A percentile compares a stretch with the other conserved stretches of the same genome.
These are phyloP conservation scores for Akanthomyces uredinophilus DNA, from an alignment of 2,329 filamentous ascomycete species.

Conservation along the genomic window DNA sequence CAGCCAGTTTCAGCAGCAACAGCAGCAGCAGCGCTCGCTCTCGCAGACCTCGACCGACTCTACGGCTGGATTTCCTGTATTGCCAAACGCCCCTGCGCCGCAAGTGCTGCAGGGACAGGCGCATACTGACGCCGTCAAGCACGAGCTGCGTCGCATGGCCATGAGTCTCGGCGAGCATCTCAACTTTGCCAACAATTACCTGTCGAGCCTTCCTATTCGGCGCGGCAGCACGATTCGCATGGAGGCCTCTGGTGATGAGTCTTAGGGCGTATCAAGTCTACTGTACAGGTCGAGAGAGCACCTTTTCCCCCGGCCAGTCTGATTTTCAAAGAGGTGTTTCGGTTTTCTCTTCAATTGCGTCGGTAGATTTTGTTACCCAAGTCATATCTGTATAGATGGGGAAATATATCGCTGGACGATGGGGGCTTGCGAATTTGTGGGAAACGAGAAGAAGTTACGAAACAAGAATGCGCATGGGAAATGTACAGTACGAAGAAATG, in stretches of 20 bases:
- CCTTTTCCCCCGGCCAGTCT: too few relatives aligned
- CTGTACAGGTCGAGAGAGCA: too few relatives aligned
- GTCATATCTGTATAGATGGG: neutral
- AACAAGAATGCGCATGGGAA: neutral
- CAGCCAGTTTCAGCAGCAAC: slow-evolving; percentile 20
- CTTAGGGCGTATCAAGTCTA: neutral
- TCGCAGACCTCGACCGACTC: slow-evolving; percentile 15
- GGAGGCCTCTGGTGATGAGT: slow-evolving; percentile 22
- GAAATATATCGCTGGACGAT: neutral
- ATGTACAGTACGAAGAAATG: neutral
- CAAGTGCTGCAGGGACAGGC: slow-evolving; percentile 52
- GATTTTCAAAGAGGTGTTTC: neutral
- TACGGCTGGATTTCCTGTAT: slow-evolving; percentile 27
- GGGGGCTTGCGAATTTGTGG: neutral
- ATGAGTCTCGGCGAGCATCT: slow-evolving; percentile 46
- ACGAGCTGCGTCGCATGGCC: slow-evolving; percentile 46
- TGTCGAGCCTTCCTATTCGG: slow-evolving; percentile 36
- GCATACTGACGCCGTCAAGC: slow-evolving; percentile 45
- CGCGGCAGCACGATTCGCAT: slow-evolving; percentile 28
- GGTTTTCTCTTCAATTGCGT: too few relatives aligned
- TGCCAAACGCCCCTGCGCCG: slow-evolving; percentile 42
- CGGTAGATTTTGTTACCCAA: neutral
- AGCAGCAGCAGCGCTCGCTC: slow-evolving; percentile 18
- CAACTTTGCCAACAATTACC: slow-evolving; percentile 39
- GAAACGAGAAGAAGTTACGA: neutral